These are phyloP conservation scores for Thielaviopsis musarum DNA, from an alignment of 2,329 filamentous ascomycete species.

Conservation along the genomic window DNA sequence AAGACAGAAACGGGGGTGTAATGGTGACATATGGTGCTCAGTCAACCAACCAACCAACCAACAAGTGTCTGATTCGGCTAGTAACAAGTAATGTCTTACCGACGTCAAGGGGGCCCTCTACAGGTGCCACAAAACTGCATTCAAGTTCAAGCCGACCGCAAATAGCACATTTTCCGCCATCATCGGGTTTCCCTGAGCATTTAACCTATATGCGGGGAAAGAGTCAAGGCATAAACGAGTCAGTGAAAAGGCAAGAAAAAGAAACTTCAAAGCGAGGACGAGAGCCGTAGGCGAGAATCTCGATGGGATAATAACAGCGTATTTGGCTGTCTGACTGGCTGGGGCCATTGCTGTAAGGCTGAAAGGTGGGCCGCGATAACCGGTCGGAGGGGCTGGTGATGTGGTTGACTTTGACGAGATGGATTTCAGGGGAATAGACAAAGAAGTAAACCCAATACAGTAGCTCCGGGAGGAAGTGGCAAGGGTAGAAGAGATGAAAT, in stretches of 20 bases:
- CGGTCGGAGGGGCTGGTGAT: not conserved
- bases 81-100: not conserved
- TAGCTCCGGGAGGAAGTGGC: not conserved
- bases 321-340: not conserved
- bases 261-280: not conserved
- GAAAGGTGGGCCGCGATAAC: not conserved
- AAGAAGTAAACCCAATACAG: not conserved
- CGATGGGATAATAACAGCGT: not conserved
- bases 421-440: not conserved
- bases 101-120: slow-evolving; percentile 10
- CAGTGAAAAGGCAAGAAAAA: slow-evolving; percentile 1
- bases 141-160: slow-evolving; percentile 22
- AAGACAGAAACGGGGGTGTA: not conserved
- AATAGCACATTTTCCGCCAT: slow-evolving; percentile 21
- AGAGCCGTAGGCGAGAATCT: not conserved
- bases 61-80: not conserved
- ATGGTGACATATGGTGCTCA: not conserved
- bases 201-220: slow-evolving; percentile 21
- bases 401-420: not conserved
- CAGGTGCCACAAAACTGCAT: slow-evolving; percentile 20
- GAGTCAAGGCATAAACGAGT: slow-evolving; percentile 2
- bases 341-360: not conserved
- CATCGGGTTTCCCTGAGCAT: slow-evolving; percentile 23
- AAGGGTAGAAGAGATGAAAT: not conserved
- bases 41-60: not conserved